A percentile compares a stretch with the other conserved stretches of the same genome.
phyloP scores from a whole-genome alignment of 73 alveolate genomes.

The Effrenium voratum region DNA sequence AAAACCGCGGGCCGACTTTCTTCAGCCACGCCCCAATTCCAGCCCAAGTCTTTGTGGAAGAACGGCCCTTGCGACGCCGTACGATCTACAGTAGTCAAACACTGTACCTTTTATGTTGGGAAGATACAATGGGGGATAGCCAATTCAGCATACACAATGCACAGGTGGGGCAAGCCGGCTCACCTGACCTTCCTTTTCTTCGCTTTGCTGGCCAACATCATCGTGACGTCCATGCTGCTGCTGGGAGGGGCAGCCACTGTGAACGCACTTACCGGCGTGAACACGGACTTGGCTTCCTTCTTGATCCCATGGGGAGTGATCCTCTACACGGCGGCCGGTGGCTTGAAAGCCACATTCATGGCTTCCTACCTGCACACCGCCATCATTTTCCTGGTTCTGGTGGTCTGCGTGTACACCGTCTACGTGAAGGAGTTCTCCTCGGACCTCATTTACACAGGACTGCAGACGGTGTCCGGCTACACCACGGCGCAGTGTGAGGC shows the following conservation, averaged over 20 bases:
- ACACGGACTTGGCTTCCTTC: constrained; percentile 54
- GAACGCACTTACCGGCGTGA: constrained; percentile 63
- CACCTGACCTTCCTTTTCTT: constrained; percentile 66
- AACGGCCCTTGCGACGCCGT: too few relatives aligned
- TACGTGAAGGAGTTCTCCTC: constrained; percentile 40
- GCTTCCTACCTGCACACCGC: constrained; percentile 83
- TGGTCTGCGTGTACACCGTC: constrained; percentile 65
- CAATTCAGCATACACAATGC: too few relatives aligned
- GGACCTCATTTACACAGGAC: constrained; percentile 40
- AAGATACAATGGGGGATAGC: too few relatives aligned
- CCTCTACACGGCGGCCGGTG: constrained; percentile 72
- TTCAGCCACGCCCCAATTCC: too few relatives aligned
- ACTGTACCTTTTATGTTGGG: too few relatives aligned
- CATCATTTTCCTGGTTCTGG: constrained; percentile 76
- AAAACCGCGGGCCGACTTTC: too few relatives aligned
- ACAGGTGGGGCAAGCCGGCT: constrained; percentile 48
- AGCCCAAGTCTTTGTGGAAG: too few relatives aligned
- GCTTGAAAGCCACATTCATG: constrained; percentile 88
- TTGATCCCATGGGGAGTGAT: constrained; percentile 83
- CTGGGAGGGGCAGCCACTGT: constrained; percentile 80
- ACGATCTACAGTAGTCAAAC: too few relatives aligned
- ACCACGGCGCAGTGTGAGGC: constrained; percentile 26
- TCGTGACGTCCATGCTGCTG: constrained; percentile 89
- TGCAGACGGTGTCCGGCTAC: constrained; percentile 54
- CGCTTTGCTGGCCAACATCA: constrained; percentile 66